Evolutionary conservation across 2,329 filamentous ascomycete genomes (phyloP).

Genomic region (Verticillium alfalfae): DNA sequence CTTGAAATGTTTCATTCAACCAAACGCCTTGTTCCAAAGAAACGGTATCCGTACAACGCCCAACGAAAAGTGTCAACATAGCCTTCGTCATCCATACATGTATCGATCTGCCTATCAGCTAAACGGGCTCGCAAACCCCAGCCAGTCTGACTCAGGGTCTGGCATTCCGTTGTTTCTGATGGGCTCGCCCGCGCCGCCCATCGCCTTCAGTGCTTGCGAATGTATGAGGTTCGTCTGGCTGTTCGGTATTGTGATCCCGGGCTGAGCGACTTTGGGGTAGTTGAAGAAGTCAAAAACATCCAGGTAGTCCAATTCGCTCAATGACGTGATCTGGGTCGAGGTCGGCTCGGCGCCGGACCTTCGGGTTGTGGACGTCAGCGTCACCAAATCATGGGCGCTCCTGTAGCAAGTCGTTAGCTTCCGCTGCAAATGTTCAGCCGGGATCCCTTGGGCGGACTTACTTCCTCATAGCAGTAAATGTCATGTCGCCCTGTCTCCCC

Average conservation of each 20-base stretch:
- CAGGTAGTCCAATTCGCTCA: slow-evolving; percentile 35
- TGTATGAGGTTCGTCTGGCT: slow-evolving; percentile 6
- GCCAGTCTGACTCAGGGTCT: slow-evolving; percentile 24
- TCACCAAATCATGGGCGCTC: slow-evolving; percentile 32
- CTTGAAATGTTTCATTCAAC: not conserved
- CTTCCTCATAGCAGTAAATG: slow-evolving; percentile 33
- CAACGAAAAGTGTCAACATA: not conserved
- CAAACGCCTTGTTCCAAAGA: not conserved
- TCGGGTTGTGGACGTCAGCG: slow-evolving; percentile 25
- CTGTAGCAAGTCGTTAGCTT: slow-evolving; percentile 15
- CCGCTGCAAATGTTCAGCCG: not conserved
- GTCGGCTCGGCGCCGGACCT: slow-evolving; percentile 30
- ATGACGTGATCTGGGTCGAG: slow-evolving; percentile 29
- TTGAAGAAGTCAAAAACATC: slow-evolving; percentile 42
- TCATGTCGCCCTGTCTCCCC: slow-evolving; percentile 26
- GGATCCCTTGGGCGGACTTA: slow-evolving; percentile 12
- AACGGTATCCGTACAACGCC: not conserved
- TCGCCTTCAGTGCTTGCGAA: slow-evolving; percentile 10
- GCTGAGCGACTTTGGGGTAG: slow-evolving; percentile 26
- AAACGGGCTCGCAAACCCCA: slow-evolving; percentile 12
- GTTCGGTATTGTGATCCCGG: slow-evolving; percentile 14
- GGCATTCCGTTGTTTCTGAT: slow-evolving; percentile 17
- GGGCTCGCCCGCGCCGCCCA: slow-evolving; percentile 13
- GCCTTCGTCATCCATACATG: not conserved
- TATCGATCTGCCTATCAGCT: slow-evolving; percentile 2